These are phyloP conservation scores for Pseudocercospora fijiensis DNA, from an alignment of 2,329 filamentous ascomycete genomes.

Conservation along the genomic window DNA sequence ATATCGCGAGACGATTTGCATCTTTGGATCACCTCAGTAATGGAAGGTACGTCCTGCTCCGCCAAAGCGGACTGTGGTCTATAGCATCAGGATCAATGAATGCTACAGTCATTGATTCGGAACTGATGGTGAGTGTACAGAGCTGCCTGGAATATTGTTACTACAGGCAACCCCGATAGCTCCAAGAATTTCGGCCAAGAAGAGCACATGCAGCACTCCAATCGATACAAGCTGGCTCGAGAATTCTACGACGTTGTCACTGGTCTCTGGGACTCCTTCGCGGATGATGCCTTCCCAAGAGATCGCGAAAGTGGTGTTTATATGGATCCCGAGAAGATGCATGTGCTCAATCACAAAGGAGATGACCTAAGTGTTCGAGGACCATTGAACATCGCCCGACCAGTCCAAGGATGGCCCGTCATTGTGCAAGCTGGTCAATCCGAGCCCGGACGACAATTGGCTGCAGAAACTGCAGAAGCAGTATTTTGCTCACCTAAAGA, in stretches of 20 bases:
- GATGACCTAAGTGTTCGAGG: conserved; percentile 31
- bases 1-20: conserved; percentile 40
- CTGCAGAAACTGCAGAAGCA: conserved; percentile 31
- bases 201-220: conserved; percentile 50
- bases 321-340: conserved; percentile 54
- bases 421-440: conserved; percentile 33
- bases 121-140: conserved; percentile 10
- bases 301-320: conserved; percentile 51
- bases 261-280: conserved; percentile 41
- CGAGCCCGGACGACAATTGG: conserved; percentile 30
- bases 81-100: not conserved
- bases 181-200: conserved; percentile 49
- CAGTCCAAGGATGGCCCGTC: conserved; percentile 32
- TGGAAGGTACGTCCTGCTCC: conserved; percentile 21
- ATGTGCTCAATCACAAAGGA: conserved; percentile 54
- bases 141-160: conserved; percentile 54
- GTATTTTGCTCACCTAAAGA: conserved; percentile 31
- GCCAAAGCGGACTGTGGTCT: too few relatives aligned
- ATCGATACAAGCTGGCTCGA: conserved; percentile 52
- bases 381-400: conserved; percentile 30
- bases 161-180: conserved; percentile 49
- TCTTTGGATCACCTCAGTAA: conserved; percentile 43
- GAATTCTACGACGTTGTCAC: conserved; percentile 44
- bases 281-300: conserved; percentile 56
- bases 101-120: not conserved